Evolutionary conservation across 352 stramenopile genomes (phyloP).

Genomic region (Phytophthora cactorum): DNA sequence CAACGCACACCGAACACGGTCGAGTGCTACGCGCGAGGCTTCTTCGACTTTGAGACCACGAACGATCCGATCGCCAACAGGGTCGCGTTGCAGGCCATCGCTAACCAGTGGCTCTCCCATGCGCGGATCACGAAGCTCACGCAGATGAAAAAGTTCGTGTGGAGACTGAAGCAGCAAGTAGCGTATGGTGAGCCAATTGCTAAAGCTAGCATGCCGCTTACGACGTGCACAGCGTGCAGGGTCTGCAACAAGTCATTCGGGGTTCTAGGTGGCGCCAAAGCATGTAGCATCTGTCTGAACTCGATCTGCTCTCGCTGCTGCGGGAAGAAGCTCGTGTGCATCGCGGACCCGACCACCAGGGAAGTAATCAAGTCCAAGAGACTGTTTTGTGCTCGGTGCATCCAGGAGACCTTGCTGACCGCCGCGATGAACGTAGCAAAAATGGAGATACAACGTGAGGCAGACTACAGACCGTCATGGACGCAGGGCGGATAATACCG

Average conservation of each 20-base stretch:
- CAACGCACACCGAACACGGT: slow-evolving; percentile 39
- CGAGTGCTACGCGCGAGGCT: slow-evolving; percentile 41
- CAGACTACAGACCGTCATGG: background rate
- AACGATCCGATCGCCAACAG: slow-evolving; percentile 24
- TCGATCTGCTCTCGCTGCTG: slow-evolving; percentile 39
- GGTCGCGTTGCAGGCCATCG: slow-evolving; percentile 42
- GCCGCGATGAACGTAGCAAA: slow-evolving; percentile 18
- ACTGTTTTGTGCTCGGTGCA: slow-evolving; percentile 29
- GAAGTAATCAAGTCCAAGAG: slow-evolving; percentile 22
- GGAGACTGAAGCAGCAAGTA: slow-evolving; percentile 33
- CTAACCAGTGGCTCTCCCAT: slow-evolving; percentile 39
- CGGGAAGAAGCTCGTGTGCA: slow-evolving; percentile 28
- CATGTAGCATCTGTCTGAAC: slow-evolving; percentile 19
- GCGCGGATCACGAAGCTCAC: slow-evolving; percentile 46
- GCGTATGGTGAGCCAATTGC: slow-evolving; percentile 9
- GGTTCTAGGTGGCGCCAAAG: slow-evolving; percentile 20
- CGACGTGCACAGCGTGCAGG: slow-evolving; percentile 14
- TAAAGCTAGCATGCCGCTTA: slow-evolving; percentile 22
- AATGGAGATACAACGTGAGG: slow-evolving; percentile 18
- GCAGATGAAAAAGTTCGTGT: slow-evolving; percentile 66
- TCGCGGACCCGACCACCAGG: slow-evolving; percentile 1
- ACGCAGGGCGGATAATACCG: background rate
- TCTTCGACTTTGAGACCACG: slow-evolving; percentile 37
- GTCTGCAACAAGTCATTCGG: slow-evolving; percentile 31
- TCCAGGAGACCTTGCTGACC: slow-evolving; percentile 18